Base-by-base conservation (phyloP, 1,284 basidiomycete genomes). In the Puccinia hordei region DNA sequence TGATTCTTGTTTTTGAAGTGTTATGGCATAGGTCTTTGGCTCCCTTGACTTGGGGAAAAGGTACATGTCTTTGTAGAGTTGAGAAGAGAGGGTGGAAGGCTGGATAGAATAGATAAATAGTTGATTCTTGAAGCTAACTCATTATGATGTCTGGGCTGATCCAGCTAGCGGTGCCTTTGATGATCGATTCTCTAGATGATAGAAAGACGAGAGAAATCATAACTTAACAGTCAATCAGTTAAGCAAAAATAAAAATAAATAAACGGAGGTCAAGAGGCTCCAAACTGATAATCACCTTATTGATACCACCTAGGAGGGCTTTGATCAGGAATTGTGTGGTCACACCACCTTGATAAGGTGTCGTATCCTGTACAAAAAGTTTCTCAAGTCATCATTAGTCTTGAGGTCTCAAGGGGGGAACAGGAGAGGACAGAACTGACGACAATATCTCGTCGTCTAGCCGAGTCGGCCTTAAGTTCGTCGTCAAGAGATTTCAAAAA, bases 301-400 rank as follows among this genome's bases (percentile, higher is more conserved):
- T 80, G 44, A 80, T 80, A 12, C 69, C 78, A 27, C 78, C 78
- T 30, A 80, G 44, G 46, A 73, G 41, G 2, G 69, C 41, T 44
- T 80, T 80, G 51, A 80, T 63, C 12, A 80, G 22, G 33, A 80
- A 80, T 3, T 80, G 46, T 30, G 69, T 33, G 24, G 78, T 80
- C 12, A 80, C 55, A 10, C 33, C 17, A 33, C 78, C 78, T 73
- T 80, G 68, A 44, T 73, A 80, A 24, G 78, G 69, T 22, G 71
- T 80, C 6, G 78, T 80, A 44, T 80, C 78, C 78, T 80, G 33
- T 17, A 12, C 41, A 72, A 35, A 12, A n/a, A 46, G 10, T 5
- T 9, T 55, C 27, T 9, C 6, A 30, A 72, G 12, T 27, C 24
- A 53, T 19, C 27, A 51, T 33, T 27, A 5, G 27, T 24, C 38